Evolutionary conservation across 257 asterid genomes (phyloP), one percentile per base, ranked within the genome.

Genomic region (Ilex aquifolium): DNA sequence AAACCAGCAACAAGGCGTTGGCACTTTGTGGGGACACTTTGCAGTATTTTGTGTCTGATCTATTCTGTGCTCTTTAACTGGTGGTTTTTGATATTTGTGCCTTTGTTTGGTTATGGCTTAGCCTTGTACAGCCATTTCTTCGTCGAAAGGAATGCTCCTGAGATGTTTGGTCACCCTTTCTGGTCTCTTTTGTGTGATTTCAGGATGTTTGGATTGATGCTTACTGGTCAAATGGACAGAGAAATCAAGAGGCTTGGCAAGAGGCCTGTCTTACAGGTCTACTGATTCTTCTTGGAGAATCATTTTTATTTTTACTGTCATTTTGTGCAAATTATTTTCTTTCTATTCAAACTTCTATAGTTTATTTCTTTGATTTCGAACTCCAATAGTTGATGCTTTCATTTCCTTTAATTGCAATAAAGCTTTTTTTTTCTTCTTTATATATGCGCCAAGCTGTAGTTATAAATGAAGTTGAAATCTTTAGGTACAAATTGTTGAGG

Each of bases 201-300:
- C 85, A 93, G 82, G 80, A 93, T 93, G 97, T 93, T 93, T 76
- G 99, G 96, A 8, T 75, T 93, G 70, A 93, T 93, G 96, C 83
- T 93, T 48, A 90, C 91, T 65, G 99, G 97, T 8, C 82, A 84
- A 71, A 75, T 93, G 90, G 99, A 93, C 71, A 80, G 83, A 59
- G 99, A 93, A 79, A 93, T 93, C 88, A 93, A 90, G 86, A 87
- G 96, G 85, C 97, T 93, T 42, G 99, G 99, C 1, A 90, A 93
- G 77, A 87, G 97, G 83, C 99, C 99, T 56, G 70, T 85, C 60
- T 77, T 90, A 71, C 99, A 85, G 67, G 80, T 80, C 12, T 85
- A 83, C 65, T 91, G 65, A 68, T 62, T 29, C 14, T 48, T 12
- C 44, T n/a, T 60, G 52, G 5, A 8, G 21, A 51, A n/a, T 50